Base-by-base conservation (phyloP, 2,329 filamentous ascomycete species). In the Alternaria sp. region DNA sequence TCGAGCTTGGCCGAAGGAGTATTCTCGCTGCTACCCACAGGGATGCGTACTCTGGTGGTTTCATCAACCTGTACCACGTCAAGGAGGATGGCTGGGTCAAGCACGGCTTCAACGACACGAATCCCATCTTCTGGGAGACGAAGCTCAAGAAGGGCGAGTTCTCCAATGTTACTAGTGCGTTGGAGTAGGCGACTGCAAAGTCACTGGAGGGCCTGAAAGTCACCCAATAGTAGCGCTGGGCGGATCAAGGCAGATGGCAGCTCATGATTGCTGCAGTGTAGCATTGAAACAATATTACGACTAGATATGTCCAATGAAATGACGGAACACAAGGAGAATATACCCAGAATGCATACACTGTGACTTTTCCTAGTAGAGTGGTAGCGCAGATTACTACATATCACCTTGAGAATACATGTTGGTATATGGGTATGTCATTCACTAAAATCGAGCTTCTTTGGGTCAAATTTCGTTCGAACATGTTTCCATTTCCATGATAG, bases 31-130 rank as follows among this genome's bases (percentile, higher is more conserved):
- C 95, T 56, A 98, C 94, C 62, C 95, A 99, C 83, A 88, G 95
- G 78, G 95, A 99, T 80, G 95, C 95, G n/a, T 99, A 91, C 87
- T 98, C 95, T 24, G 95, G 95, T 85, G 95, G 95, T 69, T 98
- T 88, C 84, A 97, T 99, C 86, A 99, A 99, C 84, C 79, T 98
- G 77, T 99, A 99, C 83, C 95, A 99, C 77, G 94, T 99, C 79
- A 97, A 97, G 89, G 94, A 99, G 85, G 91, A 93, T 66, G 95
- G 95, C 72, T 99, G 95, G 95, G 94, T 96, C 75, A 97, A 96
- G 87, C 94, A 98, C 78, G 95, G 95, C 64, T 99, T 99, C 87
- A 93, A 85, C 70, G 95, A 99, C 81, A 98, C 94, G 72, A 97
- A 98, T 85, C 94, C 94, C 44, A 96, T 98, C 78, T 99, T 99